Evolutionary conservation across 495 filamentous ascomycete genomes (phyloP).

Genomic region (Penicillium taxi): DNA sequence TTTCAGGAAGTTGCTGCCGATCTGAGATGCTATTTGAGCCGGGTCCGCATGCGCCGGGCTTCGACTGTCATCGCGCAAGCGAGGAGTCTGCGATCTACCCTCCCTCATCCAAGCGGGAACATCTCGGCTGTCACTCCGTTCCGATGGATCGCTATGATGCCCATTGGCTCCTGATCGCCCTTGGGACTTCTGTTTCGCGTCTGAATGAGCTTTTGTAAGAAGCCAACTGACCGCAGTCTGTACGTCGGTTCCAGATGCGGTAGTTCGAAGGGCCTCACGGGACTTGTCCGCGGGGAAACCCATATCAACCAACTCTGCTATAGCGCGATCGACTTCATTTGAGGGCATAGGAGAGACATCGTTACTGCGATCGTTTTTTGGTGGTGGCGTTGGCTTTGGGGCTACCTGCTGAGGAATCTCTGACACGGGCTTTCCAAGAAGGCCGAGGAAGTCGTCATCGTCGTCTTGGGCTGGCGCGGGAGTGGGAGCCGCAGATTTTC

Average conservation of each 20-base stretch:
- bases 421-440: slow-evolving; percentile 79
- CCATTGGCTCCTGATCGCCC: slow-evolving; percentile 24
- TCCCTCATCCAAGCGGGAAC: slow-evolving; percentile 34
- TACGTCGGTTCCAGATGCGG: slow-evolving; percentile 68
- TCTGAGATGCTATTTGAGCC: slow-evolving; percentile 67
- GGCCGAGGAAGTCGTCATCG: slow-evolving; percentile 84
- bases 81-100: slow-evolving; percentile 23
- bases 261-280: slow-evolving; percentile 66
- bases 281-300: slow-evolving; percentile 82
- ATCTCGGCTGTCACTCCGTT: slow-evolving; percentile 33
- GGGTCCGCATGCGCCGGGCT: slow-evolving; percentile 60
- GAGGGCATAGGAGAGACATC: slow-evolving; percentile 28
- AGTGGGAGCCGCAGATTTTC: slow-evolving; percentile 32
- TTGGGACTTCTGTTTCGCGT: slow-evolving; percentile 53
- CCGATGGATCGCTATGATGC: slow-evolving; percentile 24
- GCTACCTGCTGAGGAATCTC: slow-evolving; percentile 48
- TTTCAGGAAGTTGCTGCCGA: slow-evolving; percentile 80
- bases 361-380: slow-evolving; percentile 35
- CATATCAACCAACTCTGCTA: slow-evolving; percentile 92
- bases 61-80: slow-evolving; percentile 41
- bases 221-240: slow-evolving; percentile 86
- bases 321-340: slow-evolving; percentile 67
- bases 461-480: slow-evolving; percentile 29
- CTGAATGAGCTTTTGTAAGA: slow-evolving; percentile 79
- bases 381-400: slow-evolving; percentile 34